These are phyloP conservation scores for Fusarium multiceps DNA, from an alignment of 2,329 filamentous ascomycete species.

Conservation along the genomic window DNA sequence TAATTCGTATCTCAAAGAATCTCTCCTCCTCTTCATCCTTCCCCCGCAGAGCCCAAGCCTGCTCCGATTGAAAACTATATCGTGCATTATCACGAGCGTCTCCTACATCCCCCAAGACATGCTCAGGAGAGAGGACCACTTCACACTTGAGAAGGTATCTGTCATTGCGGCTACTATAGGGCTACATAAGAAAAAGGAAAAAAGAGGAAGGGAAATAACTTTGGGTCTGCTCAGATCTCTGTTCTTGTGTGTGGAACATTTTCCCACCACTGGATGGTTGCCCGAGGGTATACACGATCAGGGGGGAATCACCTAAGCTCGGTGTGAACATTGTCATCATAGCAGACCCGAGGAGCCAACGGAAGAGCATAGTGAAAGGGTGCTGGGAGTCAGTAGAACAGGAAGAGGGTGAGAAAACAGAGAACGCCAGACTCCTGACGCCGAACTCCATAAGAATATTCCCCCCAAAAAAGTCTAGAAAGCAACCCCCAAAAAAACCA, in stretches of 20 bases:
- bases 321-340: constrained; percentile 46
- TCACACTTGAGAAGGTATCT: constrained; percentile 41
- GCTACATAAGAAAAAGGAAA: not conserved
- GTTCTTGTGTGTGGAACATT: constrained; percentile 55
- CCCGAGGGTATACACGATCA: constrained; percentile 20
- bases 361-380: too few relatives aligned
- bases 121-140: constrained; percentile 19
- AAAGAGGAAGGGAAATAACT: not conserved
- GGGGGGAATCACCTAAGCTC: constrained; percentile 37
- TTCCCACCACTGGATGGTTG: constrained; percentile 24
- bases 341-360: constrained; percentile 16
- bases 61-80: constrained; percentile 68
- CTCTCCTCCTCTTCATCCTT: not conserved
- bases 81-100: constrained; percentile 48
- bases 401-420: not conserved
- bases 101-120: not conserved
- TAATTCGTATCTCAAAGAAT: constrained; percentile 27
- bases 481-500: not conserved
- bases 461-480: not conserved
- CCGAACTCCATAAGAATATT: not conserved
- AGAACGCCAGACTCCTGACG: not conserved
- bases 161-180: constrained; percentile 52
- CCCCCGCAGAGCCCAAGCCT: constrained; percentile 47
- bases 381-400: not conserved
- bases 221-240: constrained; percentile 60